phyloP scores from a whole-genome alignment of 441 rosid species.

The Eutrema salsugineum region DNA sequence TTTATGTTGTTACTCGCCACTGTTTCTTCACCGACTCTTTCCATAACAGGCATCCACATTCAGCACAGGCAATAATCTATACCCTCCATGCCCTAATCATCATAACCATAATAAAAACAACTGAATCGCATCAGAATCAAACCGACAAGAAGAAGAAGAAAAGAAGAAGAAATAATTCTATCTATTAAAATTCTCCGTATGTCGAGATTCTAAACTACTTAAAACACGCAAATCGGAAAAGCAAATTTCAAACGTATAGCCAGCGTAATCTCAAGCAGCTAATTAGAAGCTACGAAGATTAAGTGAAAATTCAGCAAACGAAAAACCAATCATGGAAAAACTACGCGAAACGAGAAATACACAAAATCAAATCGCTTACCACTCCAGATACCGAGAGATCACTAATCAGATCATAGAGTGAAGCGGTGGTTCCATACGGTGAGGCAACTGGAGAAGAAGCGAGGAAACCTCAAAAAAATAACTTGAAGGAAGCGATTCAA shows the following conservation, averaged over 20 bases:
- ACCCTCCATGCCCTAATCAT: slow-evolving; percentile 13
- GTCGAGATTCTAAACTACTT: background rate
- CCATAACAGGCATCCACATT: slow-evolving; percentile 40
- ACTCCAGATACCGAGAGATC: slow-evolving; percentile 21
- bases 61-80: slow-evolving; percentile 14
- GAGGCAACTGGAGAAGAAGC: background rate
- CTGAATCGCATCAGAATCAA: slow-evolving; percentile 22
- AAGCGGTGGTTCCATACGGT: background rate
- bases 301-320: background rate
- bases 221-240: background rate
- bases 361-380: slow-evolving; percentile 14
- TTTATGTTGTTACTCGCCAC: slow-evolving; percentile 36
- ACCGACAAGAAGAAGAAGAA: background rate
- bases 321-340: background rate
- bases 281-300: background rate
- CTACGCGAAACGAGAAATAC: background rate
- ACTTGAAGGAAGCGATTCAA: background rate
- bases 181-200: slow-evolving; percentile 15
- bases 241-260: background rate
- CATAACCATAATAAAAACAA: background rate
- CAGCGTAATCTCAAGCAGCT: background rate
- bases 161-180: background rate
- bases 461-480: background rate
- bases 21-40: slow-evolving; percentile 42
- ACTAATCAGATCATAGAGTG: slow-evolving; percentile 18